Base-by-base conservation (phyloP, 306 rosid species). In the Pyrus communis region DNA sequence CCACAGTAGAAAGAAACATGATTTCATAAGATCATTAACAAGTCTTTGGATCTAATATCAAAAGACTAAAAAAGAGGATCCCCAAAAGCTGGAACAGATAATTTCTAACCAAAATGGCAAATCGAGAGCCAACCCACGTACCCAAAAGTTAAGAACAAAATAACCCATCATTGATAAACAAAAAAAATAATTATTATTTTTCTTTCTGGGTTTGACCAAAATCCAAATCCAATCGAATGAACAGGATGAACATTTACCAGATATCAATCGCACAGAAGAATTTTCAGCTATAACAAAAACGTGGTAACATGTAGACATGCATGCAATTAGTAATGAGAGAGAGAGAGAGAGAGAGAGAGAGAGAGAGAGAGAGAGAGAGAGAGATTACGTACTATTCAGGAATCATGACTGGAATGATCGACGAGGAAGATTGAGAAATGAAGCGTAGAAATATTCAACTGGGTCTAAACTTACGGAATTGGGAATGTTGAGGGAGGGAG, bases 301-400 rank as follows among this genome's bases (percentile, higher is more conserved):
- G 22, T 7, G 59, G 38, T 23, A 19, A 21, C 67, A 40, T 52
- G 51, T 42, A 69, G 30, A 58, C 33, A 45, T 35, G 70, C 46
- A 74, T 74, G 70, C 70, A 62, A 3, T 60, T 27, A 15, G 51
- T 12, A 14, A 62, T 19, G 70, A 19, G 45, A 74, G 43, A 59
- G 57, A 73, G 49, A 83, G 25, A 46, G 30, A 28, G 14, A 69
- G 2, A 45, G 71, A 22, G 75, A 83, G 35, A 30, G 25, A 79
- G 63, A 71, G 74, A 79, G 25, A 46, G 30, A 28, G 14, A 69
- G 2, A 45, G 71, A 22, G 75, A 83, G 35, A 30, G 25, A 79
- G 63, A 71, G 74, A 79, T 75, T 85, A 7, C 42, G 42, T 38
- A 90, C 96, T 90, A 90, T 82, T 90, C 96, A 59, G 96, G 96